Base-by-base conservation (phyloP, 2,329 filamentous ascomycete genomes). In the Penicillium capsulatum region DNA sequence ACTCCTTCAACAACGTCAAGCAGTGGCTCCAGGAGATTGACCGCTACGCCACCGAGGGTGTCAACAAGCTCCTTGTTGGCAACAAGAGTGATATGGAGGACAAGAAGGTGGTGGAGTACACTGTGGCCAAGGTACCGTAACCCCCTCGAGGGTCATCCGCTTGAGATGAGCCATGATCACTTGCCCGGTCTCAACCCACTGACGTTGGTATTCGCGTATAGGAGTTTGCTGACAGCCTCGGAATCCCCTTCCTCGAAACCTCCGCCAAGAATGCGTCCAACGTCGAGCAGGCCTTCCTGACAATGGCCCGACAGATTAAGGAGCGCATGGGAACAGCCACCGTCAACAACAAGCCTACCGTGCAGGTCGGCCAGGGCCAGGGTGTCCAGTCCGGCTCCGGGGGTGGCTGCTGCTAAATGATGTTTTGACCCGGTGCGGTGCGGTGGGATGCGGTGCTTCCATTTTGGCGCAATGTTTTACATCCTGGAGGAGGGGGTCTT, bases 1-100 rank as follows among this genome's bases (percentile, higher is more conserved):
- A 97, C 70, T 95, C 88, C 19, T 98, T 98, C 87, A 97, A 98
- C 83, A 98, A 97, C 76, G 92, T 98, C 62, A 97, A 98, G 86
- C 92, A 98, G 79, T 98, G 92, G 92, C 81, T 98, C 48, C 92
- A 98, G 72, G 92, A 98, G 76, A 98, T 98, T 60, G 92, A 98
- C 76, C 84, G 92, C 69, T 97, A 98, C 64, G 92, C 92, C 59
- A 98, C 92, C 56, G 92, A 98, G 74, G 92, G 92, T 54, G 92
- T 98, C 65, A 98, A 98, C 82, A 98, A 98, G 80, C 80, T 98
- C 54, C 83, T 98, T 48, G 91, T 98, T 49, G 92, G 92, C 65
- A 98, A 98, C 85, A 98, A 98, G 85, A 95, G 89, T 73, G 92
- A 98, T 86, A 97, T 98, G 89, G 83, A 91, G 45, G 92, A 98